These are phyloP conservation scores for Podospora didyma DNA, from an alignment of 495 filamentous ascomycete genomes.

Conservation along the genomic window DNA sequence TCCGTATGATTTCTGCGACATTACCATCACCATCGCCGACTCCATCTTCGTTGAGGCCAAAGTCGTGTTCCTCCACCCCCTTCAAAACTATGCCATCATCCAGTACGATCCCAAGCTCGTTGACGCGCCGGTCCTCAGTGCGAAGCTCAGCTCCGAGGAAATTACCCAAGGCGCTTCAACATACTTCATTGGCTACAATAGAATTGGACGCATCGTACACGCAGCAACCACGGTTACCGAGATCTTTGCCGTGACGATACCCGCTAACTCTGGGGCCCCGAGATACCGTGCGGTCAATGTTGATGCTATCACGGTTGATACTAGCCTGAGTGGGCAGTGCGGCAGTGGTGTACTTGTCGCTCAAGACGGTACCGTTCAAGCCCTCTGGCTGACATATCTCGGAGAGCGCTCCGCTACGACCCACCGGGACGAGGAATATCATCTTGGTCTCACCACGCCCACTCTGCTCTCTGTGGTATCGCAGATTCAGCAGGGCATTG, in stretches of 20 bases:
- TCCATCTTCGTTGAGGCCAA: constrained; percentile 91
- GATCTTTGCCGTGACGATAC: constrained; percentile 95
- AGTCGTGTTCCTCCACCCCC: constrained; percentile 94
- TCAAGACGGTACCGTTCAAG: constrained; percentile 87
- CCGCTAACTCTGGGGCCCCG: constrained; percentile 85
- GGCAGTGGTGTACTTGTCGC: constrained; percentile 90
- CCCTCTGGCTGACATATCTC: constrained; percentile 93
- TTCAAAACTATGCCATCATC: constrained; percentile 95
- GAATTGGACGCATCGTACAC: constrained; percentile 88
- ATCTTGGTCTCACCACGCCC: constrained; percentile 87
- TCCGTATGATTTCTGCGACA: constrained; percentile 94
- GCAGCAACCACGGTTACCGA: constrained; percentile 94
- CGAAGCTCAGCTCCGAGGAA: constrained; percentile 70
- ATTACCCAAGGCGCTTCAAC: constrained; percentile 89
- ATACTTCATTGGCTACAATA: constrained; percentile 95
- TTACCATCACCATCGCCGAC: constrained; percentile 90
- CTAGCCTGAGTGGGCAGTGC: constrained; percentile 82
- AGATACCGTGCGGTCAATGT: constrained; percentile 94
- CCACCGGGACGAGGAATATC: constrained; percentile 92
- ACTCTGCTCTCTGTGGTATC: constrained; percentile 79
- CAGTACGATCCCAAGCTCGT: constrained; percentile 93
- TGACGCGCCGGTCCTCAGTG: constrained; percentile 86
- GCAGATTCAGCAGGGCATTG: constrained; percentile 74
- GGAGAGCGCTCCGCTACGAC: constrained; percentile 77
- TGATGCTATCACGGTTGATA: constrained; percentile 96